These are phyloP conservation scores for Colletotrichum caudatum DNA, from an alignment of 2,329 filamentous ascomycete genomes.

Conservation along the genomic window DNA sequence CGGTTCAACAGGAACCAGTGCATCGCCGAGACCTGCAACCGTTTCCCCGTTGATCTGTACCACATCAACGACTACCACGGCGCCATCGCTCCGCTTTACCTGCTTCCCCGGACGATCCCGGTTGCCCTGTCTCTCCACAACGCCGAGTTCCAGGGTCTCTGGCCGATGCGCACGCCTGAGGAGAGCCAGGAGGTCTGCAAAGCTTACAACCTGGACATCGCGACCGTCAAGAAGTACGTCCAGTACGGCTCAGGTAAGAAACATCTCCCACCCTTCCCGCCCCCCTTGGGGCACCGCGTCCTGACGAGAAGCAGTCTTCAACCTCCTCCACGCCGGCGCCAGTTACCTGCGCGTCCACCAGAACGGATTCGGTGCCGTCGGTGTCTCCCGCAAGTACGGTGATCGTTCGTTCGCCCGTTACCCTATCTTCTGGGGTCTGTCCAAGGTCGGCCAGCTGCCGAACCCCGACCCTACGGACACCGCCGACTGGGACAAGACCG, in stretches of 20 bases:
- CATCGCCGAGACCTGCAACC: conserved; percentile 71
- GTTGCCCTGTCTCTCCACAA: conserved; percentile 75
- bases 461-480: conserved; percentile 76
- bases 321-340: conserved; percentile 74
- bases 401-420: conserved; percentile 75
- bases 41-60: conserved; percentile 73
- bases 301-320: conserved; percentile 63
- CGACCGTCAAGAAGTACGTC: conserved; percentile 70
- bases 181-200: conserved; percentile 73
- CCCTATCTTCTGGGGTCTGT: conserved; percentile 76
- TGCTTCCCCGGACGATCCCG: conserved; percentile 73
- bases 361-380: conserved; percentile 75
- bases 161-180: conserved; percentile 73
- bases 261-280: fast-evolving
- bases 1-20: conserved; percentile 64
- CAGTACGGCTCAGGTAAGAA: conserved; percentile 68
- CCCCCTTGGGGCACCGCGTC: background rate
- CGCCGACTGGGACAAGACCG: conserved; percentile 68
- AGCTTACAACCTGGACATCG: conserved; percentile 71
- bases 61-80: conserved; percentile 77
- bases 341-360: conserved; percentile 76
- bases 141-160: conserved; percentile 76
- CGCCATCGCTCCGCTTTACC: conserved; percentile 72
- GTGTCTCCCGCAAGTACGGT: conserved; percentile 76
- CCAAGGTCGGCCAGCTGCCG: conserved; percentile 71